Base-by-base conservation (phyloP, 2,329 filamentous ascomycete genomes). In the Furcasterigmium sp. region DNA sequence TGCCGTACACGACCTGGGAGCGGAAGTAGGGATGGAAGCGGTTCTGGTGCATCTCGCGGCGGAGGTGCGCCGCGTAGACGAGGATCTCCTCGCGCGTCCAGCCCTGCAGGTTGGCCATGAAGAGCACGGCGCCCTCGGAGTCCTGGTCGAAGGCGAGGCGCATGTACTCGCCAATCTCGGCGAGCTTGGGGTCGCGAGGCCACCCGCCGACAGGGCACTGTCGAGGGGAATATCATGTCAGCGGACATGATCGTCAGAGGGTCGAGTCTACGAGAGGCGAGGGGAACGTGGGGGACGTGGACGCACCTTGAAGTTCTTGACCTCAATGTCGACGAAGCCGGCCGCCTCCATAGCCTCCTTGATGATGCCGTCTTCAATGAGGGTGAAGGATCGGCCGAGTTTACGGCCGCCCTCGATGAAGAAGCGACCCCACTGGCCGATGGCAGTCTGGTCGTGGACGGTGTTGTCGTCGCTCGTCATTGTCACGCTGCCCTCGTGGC, bases 171-270 rank as follows among this genome's bases (percentile, higher is more conserved):
- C 67, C 67, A 10, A 68, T 57, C 44, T 65, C 58, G 36, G 61
- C 57, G 4, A 53, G 47, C 13, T 54, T 55, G 1, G 53, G 46
- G 19, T 67, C 62, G 32, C 59, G 62, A 4, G 68, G 55, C 70
- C 70, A 73, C 5, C 55, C 46, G 2, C 65, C 65, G 11, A 65
- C 51, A 0, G 65, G 65, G 23, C 23, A 26, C 37, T 37, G 19
- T 25, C 5, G 29, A 4, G 29, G 13, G 15, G 15, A 11, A 37
- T 18, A 25, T 37, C 19, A 15, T 37, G 10, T n/a, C 10, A 23
- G 7, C 19, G 9, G 19, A 21, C n/a, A n/a, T n/a, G n/a, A 14
- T 15, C 29, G 13, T n/a, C 13, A 32, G 17, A 14, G 17, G 14
- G 29, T 13, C 7, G 17, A n/a, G 14, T 32, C 29, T n/a, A 32